Evolutionary conservation across 2,329 filamentous ascomycete species (phyloP), one percentile per base, ranked within the genome.

Genomic region (Ophioceras dolichostomum): DNA sequence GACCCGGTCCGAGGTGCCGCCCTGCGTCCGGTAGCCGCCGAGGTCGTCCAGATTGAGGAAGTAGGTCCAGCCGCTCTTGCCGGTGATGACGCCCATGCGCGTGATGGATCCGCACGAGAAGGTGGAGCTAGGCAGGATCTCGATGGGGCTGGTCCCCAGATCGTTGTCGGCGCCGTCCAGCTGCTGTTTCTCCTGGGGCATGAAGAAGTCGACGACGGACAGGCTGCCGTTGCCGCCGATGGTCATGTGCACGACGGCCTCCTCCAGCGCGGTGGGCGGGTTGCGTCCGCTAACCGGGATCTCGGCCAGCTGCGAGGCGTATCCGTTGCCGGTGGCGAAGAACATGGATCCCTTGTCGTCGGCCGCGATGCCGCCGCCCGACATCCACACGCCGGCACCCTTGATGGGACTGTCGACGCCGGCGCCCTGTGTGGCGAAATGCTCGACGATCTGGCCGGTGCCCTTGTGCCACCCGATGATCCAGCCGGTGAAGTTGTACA

Each of bases 401-500:
- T 52, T 51, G 17, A 59, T 54, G 0, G 53, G 58, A 39, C 55
- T 58, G 4, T 49, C 47, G 35, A 66, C 62, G 10, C 56, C 57
- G 0, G 54, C 61, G 24, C 62, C 64, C 48, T 67, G 53, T 6
- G 53, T 67, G 3, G 64, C 58, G 31, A 53, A 66, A 29, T 55
- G 51, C 40, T 66, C 62, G 7, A 68, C 58, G 7, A 62, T 48
- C 4, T 47, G 48, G n/a, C 64, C 65, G 16, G 57, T 61, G 0
- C 52, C 58, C 43, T 64, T 66, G 44, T 68, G 56, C 49, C 61
- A 65, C 10, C 65, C 64, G 32, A 69, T 59, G 35, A 69, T 55
- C 50, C 63, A 65, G 36, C 65, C 64, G 8, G 65, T 68, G 38
- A 65, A 67, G 45, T 68, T 68, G 48, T 61, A 68, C 44, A 65